Conservation (phyloP, 2,329 filamentous ascomycete genomes). For the Stemphylium lycopersici region DNA sequence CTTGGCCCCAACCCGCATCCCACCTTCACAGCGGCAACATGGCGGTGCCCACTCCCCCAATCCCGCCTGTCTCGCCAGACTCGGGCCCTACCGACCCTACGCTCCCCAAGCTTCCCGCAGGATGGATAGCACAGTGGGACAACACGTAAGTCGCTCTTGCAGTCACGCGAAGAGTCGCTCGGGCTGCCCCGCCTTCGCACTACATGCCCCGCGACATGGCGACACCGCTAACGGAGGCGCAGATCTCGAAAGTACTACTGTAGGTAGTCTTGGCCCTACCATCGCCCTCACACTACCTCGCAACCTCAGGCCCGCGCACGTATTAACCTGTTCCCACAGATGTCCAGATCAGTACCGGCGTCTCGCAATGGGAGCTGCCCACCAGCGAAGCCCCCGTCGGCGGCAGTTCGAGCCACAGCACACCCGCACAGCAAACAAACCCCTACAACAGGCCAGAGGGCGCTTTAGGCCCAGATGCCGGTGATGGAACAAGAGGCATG, state of each 20-base stretch:
- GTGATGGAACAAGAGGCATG: conserved; percentile 57
- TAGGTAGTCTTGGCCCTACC: conserved; percentile 19
- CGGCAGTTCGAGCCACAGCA: conserved; percentile 61
- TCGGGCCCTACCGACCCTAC: conserved; percentile 48
- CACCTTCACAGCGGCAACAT: conserved; percentile 26
- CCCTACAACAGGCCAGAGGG: conserved; percentile 64
- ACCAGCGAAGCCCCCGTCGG: conserved; percentile 67
- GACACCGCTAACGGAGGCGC: conserved; percentile 28
- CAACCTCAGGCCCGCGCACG: neutral
- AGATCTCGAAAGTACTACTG: conserved; percentile 51
- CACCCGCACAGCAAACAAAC: conserved; percentile 58
- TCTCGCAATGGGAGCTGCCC: conserved; percentile 76
- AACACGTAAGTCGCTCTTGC: conserved; percentile 37
- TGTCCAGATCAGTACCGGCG: conserved; percentile 73
- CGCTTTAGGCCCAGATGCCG: conserved; percentile 33
- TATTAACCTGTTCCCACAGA: conserved; percentile 33
- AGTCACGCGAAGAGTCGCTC: neutral
- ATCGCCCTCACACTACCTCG: neutral
- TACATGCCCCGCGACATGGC: conserved; percentile 17
- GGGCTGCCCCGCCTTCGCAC: conserved; percentile 22
- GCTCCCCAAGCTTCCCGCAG: conserved; percentile 46
- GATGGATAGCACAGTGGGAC: conserved; percentile 52
- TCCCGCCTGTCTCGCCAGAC: conserved; percentile 47
- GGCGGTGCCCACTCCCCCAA: conserved; percentile 46
- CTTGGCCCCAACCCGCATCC: conserved; percentile 1